These are phyloP conservation scores for Trichoderma pleuroti DNA, from an alignment of 2,329 filamentous ascomycete species.

Conservation along the genomic window DNA sequence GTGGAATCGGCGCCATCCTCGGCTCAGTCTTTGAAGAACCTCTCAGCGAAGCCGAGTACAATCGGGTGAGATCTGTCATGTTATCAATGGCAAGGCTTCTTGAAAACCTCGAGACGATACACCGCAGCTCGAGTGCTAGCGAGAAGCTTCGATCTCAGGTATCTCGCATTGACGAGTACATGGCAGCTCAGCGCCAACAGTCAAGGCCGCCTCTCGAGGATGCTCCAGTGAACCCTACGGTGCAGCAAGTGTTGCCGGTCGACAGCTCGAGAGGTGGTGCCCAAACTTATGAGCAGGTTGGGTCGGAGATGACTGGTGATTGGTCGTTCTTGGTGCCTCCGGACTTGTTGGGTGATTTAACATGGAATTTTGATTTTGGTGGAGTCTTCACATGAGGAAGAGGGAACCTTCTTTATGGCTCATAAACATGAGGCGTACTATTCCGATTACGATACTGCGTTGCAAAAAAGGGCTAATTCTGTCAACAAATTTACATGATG, in stretches of 20 bases:
- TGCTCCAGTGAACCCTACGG: neutral
- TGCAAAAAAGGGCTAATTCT: constrained; percentile 5
- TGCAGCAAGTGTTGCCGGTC: neutral
- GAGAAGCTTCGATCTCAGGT: constrained; percentile 26
- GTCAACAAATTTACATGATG: constrained; percentile 9
- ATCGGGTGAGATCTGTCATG: constrained; percentile 29
- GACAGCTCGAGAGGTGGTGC: neutral
- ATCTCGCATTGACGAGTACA: constrained; percentile 27
- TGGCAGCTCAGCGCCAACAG: constrained; percentile 21
- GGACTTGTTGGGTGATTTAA: constrained; percentile 28
- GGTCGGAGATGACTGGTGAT: constrained; percentile 4
- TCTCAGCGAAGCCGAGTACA: constrained; percentile 30
- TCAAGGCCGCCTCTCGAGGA: neutral
- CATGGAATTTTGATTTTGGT: constrained; percentile 21
- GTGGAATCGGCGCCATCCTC: constrained; percentile 34
- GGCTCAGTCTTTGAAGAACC: constrained; percentile 34
- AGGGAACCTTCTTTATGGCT: neutral
- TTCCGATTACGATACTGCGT: neutral
- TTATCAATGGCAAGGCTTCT: constrained; percentile 32
- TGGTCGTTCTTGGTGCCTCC: constrained; percentile 51
- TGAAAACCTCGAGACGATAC: constrained; percentile 28
- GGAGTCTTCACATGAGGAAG: neutral
- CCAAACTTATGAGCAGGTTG: neutral
- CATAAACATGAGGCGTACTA: neutral
- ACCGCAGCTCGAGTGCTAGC: constrained; percentile 24